Evolutionary conservation across 2,329 filamentous ascomycete species (phyloP), one percentile per base, ranked within the genome.

Genomic region (Sporothrix humicola): DNA sequence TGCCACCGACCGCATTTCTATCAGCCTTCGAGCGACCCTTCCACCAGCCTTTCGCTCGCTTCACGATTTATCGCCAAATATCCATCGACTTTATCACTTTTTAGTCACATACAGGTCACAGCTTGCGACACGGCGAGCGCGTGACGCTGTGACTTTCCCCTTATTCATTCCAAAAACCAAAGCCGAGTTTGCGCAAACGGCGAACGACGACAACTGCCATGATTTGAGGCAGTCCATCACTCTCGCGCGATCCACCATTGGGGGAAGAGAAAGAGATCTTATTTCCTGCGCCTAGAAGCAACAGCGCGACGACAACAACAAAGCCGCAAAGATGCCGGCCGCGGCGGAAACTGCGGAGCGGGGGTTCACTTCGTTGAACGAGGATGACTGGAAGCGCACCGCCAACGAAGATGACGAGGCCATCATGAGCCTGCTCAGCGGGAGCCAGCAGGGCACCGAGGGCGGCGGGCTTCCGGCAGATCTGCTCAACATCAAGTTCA

Each of bases 331-430:
- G 56, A 76, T 76, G 73, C 31, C 73, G 31, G 52, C 69, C 23
- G 23, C 73, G 12, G 46, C 44, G 2, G 69, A 72, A 9, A 52
- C 82, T 77, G 4, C 31, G 7, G 81, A 82, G 72, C 73, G 74
- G 44, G 75, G 77, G 73, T 76, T 77, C 69, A 69, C 75, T 56
- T 73, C 75, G 61, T 79, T 81, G 56, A 79, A 81, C n/a, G 80
- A 82, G 42, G 81, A 82, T 23, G 82, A 83, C 75, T 84, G 82
- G 81, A 79, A 80, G 73, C 79, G 79, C 23, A 85, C 87, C 75
- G 81, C 86, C 73, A 84, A 82, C 31, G 82, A 84, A 46, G 87
- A 90, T 76, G 84, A 88, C 31, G 81, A 81, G 69, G 81, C 83
- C 71, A 85, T 88, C 42, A 81, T 84, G 44, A 82, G 80, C 9